phyloP scores from a whole-genome alignment of 73 alveolate species.

The Paramecium biaurelia region DNA sequence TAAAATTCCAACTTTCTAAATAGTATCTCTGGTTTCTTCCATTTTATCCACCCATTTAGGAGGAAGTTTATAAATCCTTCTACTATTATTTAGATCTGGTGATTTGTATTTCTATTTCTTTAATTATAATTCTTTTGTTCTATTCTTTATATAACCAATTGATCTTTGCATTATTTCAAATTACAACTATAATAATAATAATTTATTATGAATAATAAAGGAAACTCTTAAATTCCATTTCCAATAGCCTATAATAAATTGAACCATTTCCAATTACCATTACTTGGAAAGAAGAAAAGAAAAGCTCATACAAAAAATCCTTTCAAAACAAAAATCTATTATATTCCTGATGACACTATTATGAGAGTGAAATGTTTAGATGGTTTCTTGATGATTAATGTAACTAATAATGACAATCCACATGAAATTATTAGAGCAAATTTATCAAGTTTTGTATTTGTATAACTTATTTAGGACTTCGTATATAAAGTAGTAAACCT shows the following conservation, averaged over 20 bases:
- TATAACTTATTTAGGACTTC: constrained; percentile 18
- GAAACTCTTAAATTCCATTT: background rate
- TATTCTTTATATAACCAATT: background rate
- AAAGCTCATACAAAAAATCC: constrained; percentile 57
- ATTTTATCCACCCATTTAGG: constrained; percentile 40
- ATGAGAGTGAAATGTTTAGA: constrained; percentile 50
- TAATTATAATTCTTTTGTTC: background rate
- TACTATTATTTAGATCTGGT: background rate
- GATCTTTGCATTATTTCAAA: background rate
- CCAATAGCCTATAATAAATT: constrained; percentile 6
- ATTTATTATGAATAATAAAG: constrained; percentile 6
- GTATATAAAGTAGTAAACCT: constrained; percentile 29
- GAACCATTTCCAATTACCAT: constrained; percentile 20
- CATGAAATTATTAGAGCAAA: constrained; percentile 57
- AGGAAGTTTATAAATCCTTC: background rate
- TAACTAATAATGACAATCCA: constrained; percentile 55
- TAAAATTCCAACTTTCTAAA: background rate
- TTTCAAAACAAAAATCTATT: constrained; percentile 47
- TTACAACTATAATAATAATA: background rate
- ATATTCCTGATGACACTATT: constrained; percentile 56
- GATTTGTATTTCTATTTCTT: background rate
- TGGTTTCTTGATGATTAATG: constrained; percentile 53
- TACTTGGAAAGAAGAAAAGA: constrained; percentile 30
- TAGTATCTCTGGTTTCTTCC: constrained; percentile 45
- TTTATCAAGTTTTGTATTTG: constrained; percentile 44